Evolutionary conservation across 108 stramenopile species (phyloP), one percentile per base, ranked within the genome.

Genomic region (Thalassiosira profunda): DNA sequence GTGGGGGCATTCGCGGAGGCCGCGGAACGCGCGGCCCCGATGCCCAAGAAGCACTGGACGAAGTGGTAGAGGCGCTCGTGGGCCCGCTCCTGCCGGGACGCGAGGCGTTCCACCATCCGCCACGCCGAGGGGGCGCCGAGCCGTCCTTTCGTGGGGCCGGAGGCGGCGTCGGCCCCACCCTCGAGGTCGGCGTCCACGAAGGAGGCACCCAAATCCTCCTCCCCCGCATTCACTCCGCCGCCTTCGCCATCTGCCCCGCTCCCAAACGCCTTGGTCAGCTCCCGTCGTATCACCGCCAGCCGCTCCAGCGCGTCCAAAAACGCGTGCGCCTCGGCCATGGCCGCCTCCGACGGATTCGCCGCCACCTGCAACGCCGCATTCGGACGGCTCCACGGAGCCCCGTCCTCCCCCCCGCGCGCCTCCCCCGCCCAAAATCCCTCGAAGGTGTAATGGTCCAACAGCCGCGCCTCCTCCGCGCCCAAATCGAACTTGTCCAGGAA

Each of bases 401-500:
- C 49, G 23, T 44, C 70, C 3, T 49, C 71, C 43, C 65, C 55
- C 10, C 44, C 42, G 5, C 34, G 20, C 4, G 11, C 29, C 5
- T 42, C 53, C 9, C 3, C 38, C 3, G 79, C 65, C 24, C 58
- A 9, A 38, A 58, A 70, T 15, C 90, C 87, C 30, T 89, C 87
- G 72, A 92, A 95, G 21, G 80, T 63, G 60, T 87, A 95, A 53
- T 80, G 78, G 54, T 91, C 91, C 43, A 95, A 67, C 8, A 95
- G 52, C 26, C 73, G 67, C n/a, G 87, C 79, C 64, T 95, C 91
- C 37, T 87, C 72, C 21, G 87, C 86, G 21, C 72, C 63, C n/a
- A 95, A 58, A 79, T 95, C 88, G 43, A 90, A 95, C 41, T 87
- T 87, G 60, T 95, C 90, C 60, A 95, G 61, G 75, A 94, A 95